Base-by-base conservation (phyloP, 2,329 filamentous ascomycete genomes). In the Botryotinia globosa region DNA sequence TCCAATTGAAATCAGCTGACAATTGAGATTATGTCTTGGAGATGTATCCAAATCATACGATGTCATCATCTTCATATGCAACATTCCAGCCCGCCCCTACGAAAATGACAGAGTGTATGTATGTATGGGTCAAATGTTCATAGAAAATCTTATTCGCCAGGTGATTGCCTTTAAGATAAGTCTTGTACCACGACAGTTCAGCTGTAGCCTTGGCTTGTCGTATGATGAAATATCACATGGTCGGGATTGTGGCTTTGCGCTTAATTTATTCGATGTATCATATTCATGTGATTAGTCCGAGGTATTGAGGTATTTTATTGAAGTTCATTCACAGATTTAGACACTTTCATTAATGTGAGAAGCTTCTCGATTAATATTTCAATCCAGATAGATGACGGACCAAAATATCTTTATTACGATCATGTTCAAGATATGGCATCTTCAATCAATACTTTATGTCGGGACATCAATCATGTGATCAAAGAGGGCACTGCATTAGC, bases 11-110 rank as follows among this genome's bases (percentile, higher is more conserved):
- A 67, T 42, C 64, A 67, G 64, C 64, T 67, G 34, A 54, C 45
- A 42, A 39, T 67, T 54, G 16, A 29, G 32, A 9, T 39, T 29
- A 25, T 51, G 29, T 34, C 63, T 37, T 51, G 44, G 22, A 51
- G 25, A n/a, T 65, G 32, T 51, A 7, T 54, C 8, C 20, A 5
- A 29, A 67, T 67, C 64, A 54, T 67, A 67, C 64, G 64, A 67
- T 67, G 14, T 25, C 22, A 39, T 39, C 32, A 67, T 54, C 25
- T 29, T 42, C 3, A 66, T 20, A 66, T 66, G 64, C 32, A 54
- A 54, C 22, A 67, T 54, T 39, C 34, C 64, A 39, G 64, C 45
- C 25, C 20, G 39, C 14, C 9, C 25, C 16, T 34, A 56, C 64
- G 34, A 67, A 51, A 14, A 54, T 39, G 45, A n/a, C 34, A 34